Conservation (phyloP, 1,284 basidiomycete genomes). For the Sparassis latifolia region DNA sequence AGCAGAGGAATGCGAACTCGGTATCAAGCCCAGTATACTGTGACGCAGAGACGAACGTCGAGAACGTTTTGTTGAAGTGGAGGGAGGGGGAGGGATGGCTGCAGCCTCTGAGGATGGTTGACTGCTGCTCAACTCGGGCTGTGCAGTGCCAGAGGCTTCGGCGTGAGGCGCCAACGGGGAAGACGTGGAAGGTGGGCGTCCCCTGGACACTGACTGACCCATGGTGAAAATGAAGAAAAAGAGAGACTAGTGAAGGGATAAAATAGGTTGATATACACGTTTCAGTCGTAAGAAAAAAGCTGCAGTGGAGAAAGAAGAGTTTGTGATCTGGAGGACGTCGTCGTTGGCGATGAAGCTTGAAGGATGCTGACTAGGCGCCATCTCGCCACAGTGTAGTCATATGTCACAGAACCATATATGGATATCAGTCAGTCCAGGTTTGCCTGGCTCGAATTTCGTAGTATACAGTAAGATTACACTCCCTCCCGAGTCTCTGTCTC, state of each 20-base stretch:
- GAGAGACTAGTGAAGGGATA: constrained; percentile 5
- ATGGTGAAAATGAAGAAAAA: constrained; percentile 3
- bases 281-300: neutral
- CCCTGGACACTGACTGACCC: constrained; percentile 7
- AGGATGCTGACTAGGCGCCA: neutral
- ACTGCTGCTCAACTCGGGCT: constrained; percentile 3
- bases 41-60: constrained; percentile 15
- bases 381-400: neutral
- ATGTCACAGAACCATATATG: neutral
- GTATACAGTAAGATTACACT: too few species aligned
- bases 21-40: constrained; percentile 16
- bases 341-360: constrained; percentile 3
- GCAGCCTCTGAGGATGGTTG: too few species aligned
- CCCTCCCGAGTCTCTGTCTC: too few species aligned
- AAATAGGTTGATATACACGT: constrained; percentile 1
- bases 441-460: too few species aligned
- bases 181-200: neutral
- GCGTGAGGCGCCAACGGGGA: neutral
- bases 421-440: neutral
- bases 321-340: constrained; percentile 2
- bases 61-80: constrained; percentile 9
- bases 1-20: constrained; percentile 11
- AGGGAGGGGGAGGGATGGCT: too few species aligned
- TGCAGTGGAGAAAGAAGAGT: neutral
- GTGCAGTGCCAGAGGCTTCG: constrained; percentile 4